Conservation (phyloP, 140 eudicot genomes). For the Oenanthe javanica region DNA sequence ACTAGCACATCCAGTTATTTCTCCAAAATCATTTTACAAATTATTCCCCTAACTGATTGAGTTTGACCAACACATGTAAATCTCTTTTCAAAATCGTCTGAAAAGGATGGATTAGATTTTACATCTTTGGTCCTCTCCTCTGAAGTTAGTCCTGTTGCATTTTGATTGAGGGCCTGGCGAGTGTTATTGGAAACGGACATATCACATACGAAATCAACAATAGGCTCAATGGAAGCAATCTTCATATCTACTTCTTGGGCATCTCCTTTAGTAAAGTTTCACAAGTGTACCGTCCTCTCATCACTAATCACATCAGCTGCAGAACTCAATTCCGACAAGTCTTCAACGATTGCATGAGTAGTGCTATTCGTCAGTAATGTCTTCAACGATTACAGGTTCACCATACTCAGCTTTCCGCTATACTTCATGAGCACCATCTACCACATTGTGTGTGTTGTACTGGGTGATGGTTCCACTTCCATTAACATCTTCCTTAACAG, state of each 20-base stretch:
- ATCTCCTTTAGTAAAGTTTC: too few species aligned
- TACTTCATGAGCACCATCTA: conserved; percentile 2
- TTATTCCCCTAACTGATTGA: neutral
- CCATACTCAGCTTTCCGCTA: neutral
- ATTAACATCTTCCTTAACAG: neutral
- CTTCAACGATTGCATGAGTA: too few species aligned
- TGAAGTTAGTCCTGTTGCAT: neutral
- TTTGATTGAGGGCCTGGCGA: too few species aligned
- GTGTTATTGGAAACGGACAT: too few species aligned
- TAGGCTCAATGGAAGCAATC: too few species aligned
- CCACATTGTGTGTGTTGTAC: neutral
- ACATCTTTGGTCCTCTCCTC: neutral
- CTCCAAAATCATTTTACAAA: neutral
- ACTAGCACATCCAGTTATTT: neutral
- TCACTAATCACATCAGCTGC: too few species aligned
- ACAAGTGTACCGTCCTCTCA: too few species aligned
- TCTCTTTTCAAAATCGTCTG: neutral
- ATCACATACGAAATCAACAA: too few species aligned
- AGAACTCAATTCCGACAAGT: too few species aligned
- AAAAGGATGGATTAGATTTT: neutral
- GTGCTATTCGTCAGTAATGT: too few species aligned
- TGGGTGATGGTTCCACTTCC: neutral
- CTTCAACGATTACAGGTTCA: neutral
- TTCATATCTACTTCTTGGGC: too few species aligned
- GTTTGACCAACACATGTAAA: neutral